Percentiles rank a stretch among this genome's conserved stretches.
Conservation (phyloP, 2,329 filamentous ascomycete species). For the Grosmannia penicillata region DNA sequence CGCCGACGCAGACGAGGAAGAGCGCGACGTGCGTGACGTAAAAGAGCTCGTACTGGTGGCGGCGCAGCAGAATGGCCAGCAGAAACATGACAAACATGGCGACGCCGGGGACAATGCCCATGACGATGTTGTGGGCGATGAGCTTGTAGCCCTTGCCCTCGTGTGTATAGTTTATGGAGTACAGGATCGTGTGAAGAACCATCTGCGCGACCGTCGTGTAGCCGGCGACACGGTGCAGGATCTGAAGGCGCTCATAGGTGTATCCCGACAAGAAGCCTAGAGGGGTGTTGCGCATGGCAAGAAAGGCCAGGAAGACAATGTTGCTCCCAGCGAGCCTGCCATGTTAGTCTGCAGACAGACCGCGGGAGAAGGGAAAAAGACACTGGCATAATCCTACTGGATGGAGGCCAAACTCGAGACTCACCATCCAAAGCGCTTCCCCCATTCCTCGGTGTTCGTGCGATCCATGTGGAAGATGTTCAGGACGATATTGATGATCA, state of each 20-base stretch:
- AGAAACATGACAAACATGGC: slow-evolving; percentile 22
- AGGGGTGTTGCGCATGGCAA: slow-evolving; percentile 33
- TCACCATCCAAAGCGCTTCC: slow-evolving; percentile 3
- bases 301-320: slow-evolving; percentile 27
- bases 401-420: too few species aligned
- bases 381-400: too few species aligned
- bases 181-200: slow-evolving; percentile 21
- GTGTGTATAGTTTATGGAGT: slow-evolving; percentile 17
- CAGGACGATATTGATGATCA: not conserved
- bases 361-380: not conserved
- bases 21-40: slow-evolving; percentile 27
- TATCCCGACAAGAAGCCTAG: slow-evolving; percentile 25
- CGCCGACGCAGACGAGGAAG: slow-evolving; percentile 24
- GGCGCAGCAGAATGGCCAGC: slow-evolving; percentile 15
- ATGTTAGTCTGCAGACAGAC: not conserved
- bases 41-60: slow-evolving; percentile 31
- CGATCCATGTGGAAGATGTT: not conserved
- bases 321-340: slow-evolving; percentile 30
- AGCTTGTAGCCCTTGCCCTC: slow-evolving; percentile 12
- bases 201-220: slow-evolving; percentile 23
- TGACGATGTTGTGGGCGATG: slow-evolving; percentile 15
- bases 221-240: slow-evolving; percentile 29
- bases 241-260: slow-evolving; percentile 31
- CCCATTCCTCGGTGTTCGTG: not conserved
- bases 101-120: slow-evolving; percentile 21